These are phyloP conservation scores for Phlegmacium glaucopus DNA, from an alignment of 768 basidiomycete species.

Conservation along the genomic window DNA sequence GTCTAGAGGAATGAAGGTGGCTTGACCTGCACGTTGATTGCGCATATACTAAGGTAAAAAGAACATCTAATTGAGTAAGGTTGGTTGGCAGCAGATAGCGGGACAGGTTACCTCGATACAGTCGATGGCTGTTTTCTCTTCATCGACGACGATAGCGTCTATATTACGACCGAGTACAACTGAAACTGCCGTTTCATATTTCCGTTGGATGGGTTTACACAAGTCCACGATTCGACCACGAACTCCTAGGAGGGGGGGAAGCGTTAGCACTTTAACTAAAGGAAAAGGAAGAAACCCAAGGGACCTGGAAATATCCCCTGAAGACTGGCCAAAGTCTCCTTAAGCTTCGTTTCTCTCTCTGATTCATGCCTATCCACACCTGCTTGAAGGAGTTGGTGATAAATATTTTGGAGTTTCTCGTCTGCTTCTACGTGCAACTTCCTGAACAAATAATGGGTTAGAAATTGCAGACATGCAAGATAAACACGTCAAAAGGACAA, in stretches of 20 bases:
- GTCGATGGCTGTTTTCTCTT: constrained; percentile 95
- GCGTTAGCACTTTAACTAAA: not conserved
- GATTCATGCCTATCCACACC: constrained; percentile 86
- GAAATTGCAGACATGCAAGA: not conserved
- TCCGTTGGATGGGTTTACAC: constrained; percentile 89
- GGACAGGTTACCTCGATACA: constrained; percentile 74
- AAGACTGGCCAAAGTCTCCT: constrained; percentile 80
- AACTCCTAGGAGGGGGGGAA: constrained; percentile 73
- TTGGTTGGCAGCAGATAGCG: constrained; percentile 23
- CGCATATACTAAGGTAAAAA: constrained; percentile 72
- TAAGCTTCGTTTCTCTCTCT: constrained; percentile 78
- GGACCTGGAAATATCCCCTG: constrained; percentile 88
- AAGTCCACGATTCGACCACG: constrained; percentile 90
- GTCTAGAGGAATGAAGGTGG: constrained; percentile 98
- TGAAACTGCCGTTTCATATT: constrained; percentile 89
- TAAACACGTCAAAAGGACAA: not conserved
- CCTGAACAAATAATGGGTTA: constrained; percentile 35
- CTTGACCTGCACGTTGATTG: constrained; percentile 91
- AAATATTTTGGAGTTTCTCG: constrained; percentile 82
- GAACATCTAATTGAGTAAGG: constrained; percentile 26
- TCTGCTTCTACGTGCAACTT: constrained; percentile 90
- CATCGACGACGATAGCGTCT: constrained; percentile 94
- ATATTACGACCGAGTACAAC: constrained; percentile 93
- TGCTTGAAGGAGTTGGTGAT: constrained; percentile 84
- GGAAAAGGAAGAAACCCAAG: constrained; percentile 4